Conservation (phyloP, 2,329 filamentous ascomycete genomes). For the Cyclaneusma minus region DNA sequence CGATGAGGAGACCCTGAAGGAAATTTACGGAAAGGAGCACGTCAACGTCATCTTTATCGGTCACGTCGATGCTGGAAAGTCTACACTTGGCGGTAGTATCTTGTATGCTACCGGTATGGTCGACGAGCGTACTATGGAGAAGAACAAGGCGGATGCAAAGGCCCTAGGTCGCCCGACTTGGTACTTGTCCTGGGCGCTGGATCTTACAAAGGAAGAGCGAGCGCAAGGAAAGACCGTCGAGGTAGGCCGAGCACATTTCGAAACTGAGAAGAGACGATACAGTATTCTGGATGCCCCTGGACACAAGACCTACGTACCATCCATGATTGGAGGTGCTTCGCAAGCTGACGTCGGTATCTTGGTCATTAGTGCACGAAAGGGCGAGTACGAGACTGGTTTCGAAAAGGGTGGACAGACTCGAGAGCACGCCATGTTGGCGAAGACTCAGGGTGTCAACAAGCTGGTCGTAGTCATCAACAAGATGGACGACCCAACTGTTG, state of each 20-base stretch:
- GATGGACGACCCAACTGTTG: constrained; percentile 95
- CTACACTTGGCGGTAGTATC: constrained; percentile 85
- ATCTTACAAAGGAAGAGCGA: constrained; percentile 92
- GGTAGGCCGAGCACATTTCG: constrained; percentile 89
- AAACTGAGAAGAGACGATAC: constrained; percentile 92
- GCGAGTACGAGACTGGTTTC: constrained; percentile 97
- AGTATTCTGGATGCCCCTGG: constrained; percentile 93
- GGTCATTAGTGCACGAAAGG: constrained; percentile 91
- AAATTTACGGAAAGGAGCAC: constrained; percentile 89
- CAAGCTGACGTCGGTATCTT: constrained; percentile 90
- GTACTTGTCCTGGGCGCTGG: constrained; percentile 97
- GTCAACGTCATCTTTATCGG: constrained; percentile 96
- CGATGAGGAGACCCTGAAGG: constrained; percentile 73
- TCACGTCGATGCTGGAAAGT: constrained; percentile 97
- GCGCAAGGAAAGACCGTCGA: constrained; percentile 97
- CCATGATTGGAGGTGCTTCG: constrained; percentile 92
- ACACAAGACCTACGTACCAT: constrained; percentile 95
- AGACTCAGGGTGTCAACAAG: constrained; percentile 97
- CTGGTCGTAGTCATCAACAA: constrained; percentile 93
- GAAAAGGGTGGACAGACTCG: constrained; percentile 92
- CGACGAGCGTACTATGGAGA: constrained; percentile 96
- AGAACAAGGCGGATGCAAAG: constrained; percentile 94
- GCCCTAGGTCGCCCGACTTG: constrained; percentile 93
- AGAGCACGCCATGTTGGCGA: constrained; percentile 94
- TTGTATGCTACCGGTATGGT: constrained; percentile 95